Percentiles rank a stretch among this genome's conserved stretches.
Conservation (phyloP, 2,329 filamentous ascomycete species). For the Arthrobotrys megalospora region DNA sequence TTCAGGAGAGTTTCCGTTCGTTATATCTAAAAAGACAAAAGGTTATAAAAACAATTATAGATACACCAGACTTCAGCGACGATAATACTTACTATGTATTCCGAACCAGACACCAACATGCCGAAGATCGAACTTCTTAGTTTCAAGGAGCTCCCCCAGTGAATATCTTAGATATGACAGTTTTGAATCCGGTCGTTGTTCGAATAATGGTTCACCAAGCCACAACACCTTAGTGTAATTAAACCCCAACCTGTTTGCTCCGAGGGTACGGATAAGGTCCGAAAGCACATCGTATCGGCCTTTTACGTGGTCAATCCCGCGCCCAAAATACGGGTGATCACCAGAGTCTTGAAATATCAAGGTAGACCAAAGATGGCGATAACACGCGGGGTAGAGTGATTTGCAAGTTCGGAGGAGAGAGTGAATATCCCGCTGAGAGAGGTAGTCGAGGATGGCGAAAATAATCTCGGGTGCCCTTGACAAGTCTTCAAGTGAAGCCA, state of each 20-base stretch:
- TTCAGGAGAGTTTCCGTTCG: too few relatives aligned
- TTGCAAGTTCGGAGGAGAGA: conserved; percentile 21
- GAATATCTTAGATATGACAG: too few relatives aligned
- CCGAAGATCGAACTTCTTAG: neutral
- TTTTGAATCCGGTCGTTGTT: too few relatives aligned
- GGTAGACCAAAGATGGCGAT: conserved; percentile 8
- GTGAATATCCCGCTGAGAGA: neutral
- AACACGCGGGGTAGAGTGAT: conserved; percentile 13
- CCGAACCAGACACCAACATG: too few relatives aligned
- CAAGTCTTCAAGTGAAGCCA: neutral
- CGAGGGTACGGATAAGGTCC: neutral
- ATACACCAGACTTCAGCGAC: too few relatives aligned
- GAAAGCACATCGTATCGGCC: neutral
- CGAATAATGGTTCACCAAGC: neutral
- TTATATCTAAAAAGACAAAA: too few relatives aligned
- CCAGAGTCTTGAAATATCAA: neutral
- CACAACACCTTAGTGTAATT: neutral
- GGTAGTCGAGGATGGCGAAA: conserved; percentile 1
- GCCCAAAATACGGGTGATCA: neutral
- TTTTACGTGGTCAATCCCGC: neutral
- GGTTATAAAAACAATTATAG: too few relatives aligned
- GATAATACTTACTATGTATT: too few relatives aligned
- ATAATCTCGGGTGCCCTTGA: conserved; percentile 5
- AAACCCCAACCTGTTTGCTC: neutral
- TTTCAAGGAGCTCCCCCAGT: neutral